Base-by-base conservation (phyloP, 2,329 filamentous ascomycete genomes). In the Rutstroemia sydowiana region DNA sequence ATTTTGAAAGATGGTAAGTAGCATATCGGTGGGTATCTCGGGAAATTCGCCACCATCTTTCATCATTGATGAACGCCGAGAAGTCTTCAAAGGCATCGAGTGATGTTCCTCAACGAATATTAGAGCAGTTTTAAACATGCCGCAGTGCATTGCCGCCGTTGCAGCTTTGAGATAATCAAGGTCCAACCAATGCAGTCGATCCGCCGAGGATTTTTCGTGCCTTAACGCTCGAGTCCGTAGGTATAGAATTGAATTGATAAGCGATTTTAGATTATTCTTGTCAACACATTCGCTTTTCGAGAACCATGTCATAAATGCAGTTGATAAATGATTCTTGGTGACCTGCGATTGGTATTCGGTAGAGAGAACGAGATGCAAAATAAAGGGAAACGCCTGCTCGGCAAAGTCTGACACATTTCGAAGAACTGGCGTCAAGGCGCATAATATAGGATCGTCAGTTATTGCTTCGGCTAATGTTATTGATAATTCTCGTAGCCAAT, bases 41-140 rank as follows among this genome's bases (percentile, higher is more conserved):
- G 73, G 65, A 18, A 52, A 44, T 8, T 60, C 56, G 14, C 52
- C 26, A 13, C 58, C 68, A 66, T 77, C 71, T 58, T 72, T 74
- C 44, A 74, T 64, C 2, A 73, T 70, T 2, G 85, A 89, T 8
- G 86, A 85, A 45, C 87, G 79, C 53, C 87, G 77, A 40, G 85
- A 85, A 16, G 75, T 69, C 31, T 78, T 75, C 2, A 73, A 65
- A 1, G 71, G 68, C 39, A 82, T 79, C 0, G 81, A 80, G 20
- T 78, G 74, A 28, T 78, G 77, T 21, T 89, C 77, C 67, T 98
- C 93, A 4, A 85, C 79, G 60, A 97, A 87, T 7, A 96, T 70
- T 1, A 98, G 73, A 3, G 92, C 88, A 5, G 87, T 87, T 65
- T 93, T 93, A 65, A 86, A 85, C 84, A 97, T 89, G 14, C 85